phyloP scores from a whole-genome alignment of 495 filamentous ascomycete species.

The Eremomyces bilateralis region DNA sequence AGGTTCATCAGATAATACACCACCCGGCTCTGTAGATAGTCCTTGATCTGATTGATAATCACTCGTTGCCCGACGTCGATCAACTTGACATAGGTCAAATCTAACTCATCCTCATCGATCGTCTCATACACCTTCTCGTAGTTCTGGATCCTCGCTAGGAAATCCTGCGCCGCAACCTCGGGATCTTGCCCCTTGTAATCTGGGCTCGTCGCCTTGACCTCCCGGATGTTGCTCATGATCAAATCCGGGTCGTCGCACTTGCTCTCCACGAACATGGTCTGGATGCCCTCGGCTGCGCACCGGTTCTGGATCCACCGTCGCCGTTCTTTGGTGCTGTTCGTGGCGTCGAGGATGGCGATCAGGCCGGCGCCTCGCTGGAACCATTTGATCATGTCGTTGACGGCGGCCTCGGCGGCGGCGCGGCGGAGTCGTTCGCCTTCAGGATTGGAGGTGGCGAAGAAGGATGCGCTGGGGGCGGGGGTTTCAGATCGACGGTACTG shows the following conservation, averaged over 20 bases:
- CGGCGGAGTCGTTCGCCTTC: slow-evolving; percentile 79
- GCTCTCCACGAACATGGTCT: slow-evolving; percentile 86
- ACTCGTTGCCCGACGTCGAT: slow-evolving; percentile 90
- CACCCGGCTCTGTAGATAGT: slow-evolving; percentile 85
- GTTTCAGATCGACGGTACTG: slow-evolving; percentile 74
- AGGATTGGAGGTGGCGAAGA: slow-evolving; percentile 73
- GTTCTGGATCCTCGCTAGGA: slow-evolving; percentile 81
- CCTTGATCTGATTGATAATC: slow-evolving; percentile 90
- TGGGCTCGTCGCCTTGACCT: slow-evolving; percentile 90
- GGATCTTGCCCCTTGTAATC: slow-evolving; percentile 91
- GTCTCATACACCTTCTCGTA: slow-evolving; percentile 93
- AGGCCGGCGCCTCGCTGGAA: slow-evolving; percentile 49
- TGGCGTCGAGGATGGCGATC: slow-evolving; percentile 85
- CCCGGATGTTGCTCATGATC: slow-evolving; percentile 92
- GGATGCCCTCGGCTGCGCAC: slow-evolving; percentile 48
- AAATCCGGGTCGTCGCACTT: slow-evolving; percentile 87
- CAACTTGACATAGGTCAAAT: slow-evolving; percentile 84
- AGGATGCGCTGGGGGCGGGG: slow-evolving; percentile 68
- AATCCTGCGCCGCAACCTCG: slow-evolving; percentile 71
- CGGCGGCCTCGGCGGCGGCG: slow-evolving; percentile 72
- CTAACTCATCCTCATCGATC: slow-evolving; percentile 63
- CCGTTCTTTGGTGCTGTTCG: slow-evolving; percentile 77
- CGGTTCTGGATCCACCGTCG: slow-evolving; percentile 75
- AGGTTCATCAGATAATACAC: slow-evolving; percentile 98
- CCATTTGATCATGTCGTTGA: slow-evolving; percentile 82